Percentiles rank a stretch among this genome's conserved stretches.
Evolutionary conservation across 2,329 filamentous ascomycete species (phyloP).

Genomic region (Ascochyta pisi): DNA sequence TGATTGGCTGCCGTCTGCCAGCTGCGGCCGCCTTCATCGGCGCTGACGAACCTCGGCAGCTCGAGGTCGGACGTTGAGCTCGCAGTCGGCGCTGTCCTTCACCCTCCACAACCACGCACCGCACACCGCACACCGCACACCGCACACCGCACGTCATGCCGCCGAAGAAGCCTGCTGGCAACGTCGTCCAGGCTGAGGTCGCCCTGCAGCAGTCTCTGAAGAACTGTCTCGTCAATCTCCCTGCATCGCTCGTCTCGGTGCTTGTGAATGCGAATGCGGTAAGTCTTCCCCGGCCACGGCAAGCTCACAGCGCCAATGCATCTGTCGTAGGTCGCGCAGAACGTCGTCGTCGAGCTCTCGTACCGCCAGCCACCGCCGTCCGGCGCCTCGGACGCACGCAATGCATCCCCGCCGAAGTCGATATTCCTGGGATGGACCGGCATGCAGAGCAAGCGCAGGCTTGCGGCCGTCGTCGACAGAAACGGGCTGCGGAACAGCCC

Average conservation of each 20-base stretch:
- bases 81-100: background rate
- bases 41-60: slow-evolving; percentile 43
- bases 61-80: background rate
- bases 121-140: background rate
- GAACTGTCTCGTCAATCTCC: slow-evolving; percentile 94
- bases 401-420: slow-evolving; percentile 64
- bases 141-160: slow-evolving; percentile 35
- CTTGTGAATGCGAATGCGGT: slow-evolving; percentile 91
- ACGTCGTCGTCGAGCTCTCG: slow-evolving; percentile 92
- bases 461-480: slow-evolving; percentile 74
- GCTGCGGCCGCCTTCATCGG: slow-evolving; percentile 28
- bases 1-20: slow-evolving; percentile 36
- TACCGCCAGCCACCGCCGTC: slow-evolving; percentile 68
- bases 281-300: slow-evolving; percentile 48
- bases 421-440: slow-evolving; percentile 96
- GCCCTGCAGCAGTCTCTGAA: slow-evolving; percentile 81
- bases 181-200: slow-evolving; percentile 77
- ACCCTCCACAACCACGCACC: slow-evolving; percentile 2
- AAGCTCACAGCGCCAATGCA: slow-evolving; percentile 45
- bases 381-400: slow-evolving; percentile 45
- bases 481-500: slow-evolving; percentile 72
- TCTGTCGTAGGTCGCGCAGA: slow-evolving; percentile 77
- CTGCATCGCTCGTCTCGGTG: slow-evolving; percentile 80
- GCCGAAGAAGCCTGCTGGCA: slow-evolving; percentile 53
- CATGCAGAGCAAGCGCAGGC: slow-evolving; percentile 89